phyloP scores from a whole-genome alignment of 345 rosid genomes.

The Isatis tinctoria region DNA sequence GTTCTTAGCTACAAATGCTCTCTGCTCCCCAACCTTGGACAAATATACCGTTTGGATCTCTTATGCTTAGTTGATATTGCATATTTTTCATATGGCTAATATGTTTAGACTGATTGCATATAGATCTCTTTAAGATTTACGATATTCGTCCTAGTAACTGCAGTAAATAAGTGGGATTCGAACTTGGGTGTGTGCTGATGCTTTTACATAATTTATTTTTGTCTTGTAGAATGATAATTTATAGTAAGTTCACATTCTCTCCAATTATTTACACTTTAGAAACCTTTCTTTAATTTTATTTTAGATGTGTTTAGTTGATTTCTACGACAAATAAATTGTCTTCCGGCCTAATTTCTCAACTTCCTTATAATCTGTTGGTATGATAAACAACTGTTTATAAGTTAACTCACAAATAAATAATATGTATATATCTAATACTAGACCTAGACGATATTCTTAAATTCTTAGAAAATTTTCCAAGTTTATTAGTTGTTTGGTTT shows the following conservation, averaged over 20 bases:
- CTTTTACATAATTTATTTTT: background rate
- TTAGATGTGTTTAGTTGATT: background rate
- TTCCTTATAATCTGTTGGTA: background rate
- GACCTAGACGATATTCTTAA: background rate
- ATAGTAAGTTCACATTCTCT: background rate
- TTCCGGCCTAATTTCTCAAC: background rate
- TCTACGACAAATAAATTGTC: background rate
- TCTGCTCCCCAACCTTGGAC: conserved; percentile 14
- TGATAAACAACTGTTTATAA: background rate
- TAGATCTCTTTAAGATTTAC: background rate
- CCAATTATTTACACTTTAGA: background rate
- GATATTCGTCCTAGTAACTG: background rate
- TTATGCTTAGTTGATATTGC: conserved; percentile 17
- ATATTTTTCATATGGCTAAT: background rate
- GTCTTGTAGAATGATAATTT: background rate
- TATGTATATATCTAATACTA: background rate
- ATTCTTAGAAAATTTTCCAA: background rate
- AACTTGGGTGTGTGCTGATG: background rate
- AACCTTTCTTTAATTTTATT: background rate
- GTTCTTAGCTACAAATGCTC: conserved; percentile 12
- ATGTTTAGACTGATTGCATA: conserved; percentile 4
- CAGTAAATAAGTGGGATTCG: background rate
- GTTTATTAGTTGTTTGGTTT: background rate
- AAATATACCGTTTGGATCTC: conserved; percentile 18
- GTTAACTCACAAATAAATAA: background rate